Evolutionary conservation across 345 rosid genomes (phyloP), one percentile per base, ranked within the genome.

Genomic region (Kandelia obovata): DNA sequence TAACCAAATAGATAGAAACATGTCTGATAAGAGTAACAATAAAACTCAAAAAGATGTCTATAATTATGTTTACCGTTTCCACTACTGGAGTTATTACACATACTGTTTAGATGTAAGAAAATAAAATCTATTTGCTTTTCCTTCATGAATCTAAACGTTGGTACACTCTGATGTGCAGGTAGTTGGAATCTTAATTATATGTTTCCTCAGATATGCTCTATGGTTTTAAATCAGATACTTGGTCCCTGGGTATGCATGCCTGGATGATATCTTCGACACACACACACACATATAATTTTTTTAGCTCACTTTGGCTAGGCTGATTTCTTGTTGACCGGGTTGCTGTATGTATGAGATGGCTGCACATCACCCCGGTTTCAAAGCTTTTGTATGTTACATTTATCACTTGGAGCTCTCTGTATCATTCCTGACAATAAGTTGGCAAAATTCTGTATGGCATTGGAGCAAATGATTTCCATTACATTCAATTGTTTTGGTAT

Each of bases 341-440:
- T 95, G 99, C 82, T 91, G 96, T 63, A 75, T 95, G 82, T 94
- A 94, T 78, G 97, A 95, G 90, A 91, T 95, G 96, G 96, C 96
- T 84, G 99, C 99, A 66, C 82, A 80, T 79, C 97, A 96, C 35
- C 97, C 96, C 68, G 96, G 97, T 69, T 91, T 95, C 73, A 91
- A 95, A 85, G 99, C 99, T 76, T 91, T 95, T 75, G 97, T 89
- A 89, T 88, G 99, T 70, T 31, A 53, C 34, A 32, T 32, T 5
- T 5, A 32, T 32, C 5, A 6, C 34, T 32, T 5, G 6, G 5
- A 5, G 43, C 62, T 71, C 68, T 67, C 49, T 32, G 34, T 32
- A 17, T 35, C 43, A 35, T 35, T 35, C 43, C 43, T 9, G 9
- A 1, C 43, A 35, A 35, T 35, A 35, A 35, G 43, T 35, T 35